These are phyloP conservation scores for Tricholoma bakamatsutake DNA, from an alignment of 768 basidiomycete species.

Conservation along the genomic window DNA sequence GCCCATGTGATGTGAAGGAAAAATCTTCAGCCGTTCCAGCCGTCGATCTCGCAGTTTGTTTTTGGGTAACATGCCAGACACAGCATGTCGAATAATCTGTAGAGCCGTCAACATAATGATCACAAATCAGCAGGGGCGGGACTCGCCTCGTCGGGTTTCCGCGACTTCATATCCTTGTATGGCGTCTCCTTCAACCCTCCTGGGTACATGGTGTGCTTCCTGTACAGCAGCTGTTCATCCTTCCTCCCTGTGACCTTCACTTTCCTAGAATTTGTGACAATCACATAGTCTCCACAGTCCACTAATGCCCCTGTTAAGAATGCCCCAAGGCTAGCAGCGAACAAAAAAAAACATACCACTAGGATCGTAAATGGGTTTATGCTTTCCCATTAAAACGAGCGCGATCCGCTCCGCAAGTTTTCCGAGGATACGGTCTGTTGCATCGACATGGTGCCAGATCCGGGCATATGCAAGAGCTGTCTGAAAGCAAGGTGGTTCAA, in stretches of 20 bases:
- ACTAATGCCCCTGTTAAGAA: slow-evolving; percentile 37
- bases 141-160: slow-evolving; percentile 85
- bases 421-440: slow-evolving; percentile 85
- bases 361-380: slow-evolving; percentile 96
- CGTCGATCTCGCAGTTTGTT: slow-evolving; percentile 91
- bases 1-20: slow-evolving; percentile 73
- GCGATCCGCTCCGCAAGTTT: slow-evolving; percentile 94
- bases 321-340: background rate
- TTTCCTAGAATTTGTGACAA: slow-evolving; percentile 84
- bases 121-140: background rate
- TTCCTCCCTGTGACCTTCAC: slow-evolving; percentile 89
- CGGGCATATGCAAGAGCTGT: slow-evolving; percentile 94
- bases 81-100: slow-evolving; percentile 93
- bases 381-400: slow-evolving; percentile 96
- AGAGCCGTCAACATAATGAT: background rate
- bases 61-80: slow-evolving; percentile 98
- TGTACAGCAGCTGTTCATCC: slow-evolving; percentile 78
- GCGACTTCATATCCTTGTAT: slow-evolving; percentile 77
- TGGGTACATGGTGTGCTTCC: slow-evolving; percentile 88
- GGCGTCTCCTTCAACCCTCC: slow-evolving; percentile 91
- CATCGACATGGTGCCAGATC: slow-evolving; percentile 94
- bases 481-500: slow-evolving; percentile 33
- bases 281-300: slow-evolving; percentile 97
- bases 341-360: slow-evolving; percentile 48
- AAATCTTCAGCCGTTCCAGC: slow-evolving; percentile 84